phyloP scores from a whole-genome alignment of 1,139 yeast species.

The Wickerhamomyces sp. region DNA sequence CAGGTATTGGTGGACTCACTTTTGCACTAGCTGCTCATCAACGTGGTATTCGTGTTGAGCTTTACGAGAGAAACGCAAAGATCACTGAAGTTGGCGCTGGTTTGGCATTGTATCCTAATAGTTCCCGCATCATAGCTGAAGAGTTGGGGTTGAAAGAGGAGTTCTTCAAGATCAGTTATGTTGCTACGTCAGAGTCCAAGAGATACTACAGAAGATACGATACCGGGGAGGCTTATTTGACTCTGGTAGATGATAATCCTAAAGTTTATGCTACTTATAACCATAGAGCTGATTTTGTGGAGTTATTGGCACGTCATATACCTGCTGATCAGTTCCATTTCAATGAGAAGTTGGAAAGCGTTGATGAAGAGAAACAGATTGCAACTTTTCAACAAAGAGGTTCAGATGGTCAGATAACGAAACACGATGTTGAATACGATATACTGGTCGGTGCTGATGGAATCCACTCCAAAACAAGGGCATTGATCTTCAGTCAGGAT shows the following conservation, averaged over 20 bases:
- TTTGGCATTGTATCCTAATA: slow-evolving; percentile 2
- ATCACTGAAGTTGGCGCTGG: slow-evolving; percentile 6
- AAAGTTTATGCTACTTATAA: neutral
- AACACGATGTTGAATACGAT: neutral
- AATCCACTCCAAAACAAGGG: slow-evolving; percentile 1
- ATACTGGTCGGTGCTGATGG: slow-evolving; percentile 1
- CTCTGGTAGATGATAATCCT: neutral
- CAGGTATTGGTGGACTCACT: slow-evolving; percentile 2
- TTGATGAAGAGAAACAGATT: neutral
- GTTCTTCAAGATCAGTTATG: neutral
- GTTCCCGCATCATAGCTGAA: slow-evolving; percentile 1
- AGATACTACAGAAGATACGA: neutral
- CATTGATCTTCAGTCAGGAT: neutral
- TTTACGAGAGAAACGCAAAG: slow-evolving; percentile 2
- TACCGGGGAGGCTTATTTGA: neutral
- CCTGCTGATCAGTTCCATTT: neutral
- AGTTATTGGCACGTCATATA: neutral
- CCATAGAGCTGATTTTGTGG: slow-evolving; percentile 1
- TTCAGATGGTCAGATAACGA: neutral
- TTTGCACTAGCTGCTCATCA: slow-evolving; percentile 1
- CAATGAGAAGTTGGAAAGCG: too few relatives aligned
- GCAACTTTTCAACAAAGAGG: neutral
- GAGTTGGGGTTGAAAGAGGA: slow-evolving; percentile 1
- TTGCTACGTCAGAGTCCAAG: neutral
- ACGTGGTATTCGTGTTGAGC: slow-evolving; percentile 1